Conservation (phyloP, 1,139 yeast genomes). For the Geotrichum fermentans region DNA sequence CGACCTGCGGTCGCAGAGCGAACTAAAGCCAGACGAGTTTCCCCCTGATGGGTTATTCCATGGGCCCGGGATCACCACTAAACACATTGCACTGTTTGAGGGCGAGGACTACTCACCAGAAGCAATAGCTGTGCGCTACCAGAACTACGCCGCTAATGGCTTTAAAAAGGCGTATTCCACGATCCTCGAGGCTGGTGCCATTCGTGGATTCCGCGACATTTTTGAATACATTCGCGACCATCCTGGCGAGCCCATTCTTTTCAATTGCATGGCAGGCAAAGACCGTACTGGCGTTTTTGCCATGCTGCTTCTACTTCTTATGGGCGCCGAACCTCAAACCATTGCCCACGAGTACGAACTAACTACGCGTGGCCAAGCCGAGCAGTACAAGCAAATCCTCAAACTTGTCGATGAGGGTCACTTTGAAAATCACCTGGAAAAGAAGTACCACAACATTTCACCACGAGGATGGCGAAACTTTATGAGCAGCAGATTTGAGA, state of each 20-base stretch:
- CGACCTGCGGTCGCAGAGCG: slow-evolving; percentile 66
- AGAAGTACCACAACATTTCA: not conserved
- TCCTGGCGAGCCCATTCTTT: slow-evolving; percentile 49
- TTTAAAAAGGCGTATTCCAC: slow-evolving; percentile 61
- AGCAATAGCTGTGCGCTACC: slow-evolving; percentile 54
- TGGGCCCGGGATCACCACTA: slow-evolving; percentile 45
- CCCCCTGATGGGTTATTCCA: slow-evolving; percentile 21
- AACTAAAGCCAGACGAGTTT: slow-evolving; percentile 44
- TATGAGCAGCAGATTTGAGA: slow-evolving; percentile 63
- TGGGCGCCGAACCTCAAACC: slow-evolving; percentile 63
- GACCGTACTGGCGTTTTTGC: slow-evolving; percentile 77
- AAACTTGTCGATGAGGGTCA: slow-evolving; percentile 16
- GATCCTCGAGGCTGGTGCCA: slow-evolving; percentile 41
- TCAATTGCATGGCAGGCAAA: slow-evolving; percentile 84
- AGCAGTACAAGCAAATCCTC: slow-evolving; percentile 21
- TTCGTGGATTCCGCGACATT: slow-evolving; percentile 43
- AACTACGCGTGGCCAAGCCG: slow-evolving; percentile 52
- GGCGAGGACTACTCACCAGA: slow-evolving; percentile 61
- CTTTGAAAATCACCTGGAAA: not conserved
- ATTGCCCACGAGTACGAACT: slow-evolving; percentile 71
- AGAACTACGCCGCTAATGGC: slow-evolving; percentile 57
- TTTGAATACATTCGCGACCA: slow-evolving; percentile 53
- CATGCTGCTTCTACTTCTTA: slow-evolving; percentile 58
- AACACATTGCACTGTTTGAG: slow-evolving; percentile 58
- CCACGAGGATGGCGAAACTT: slow-evolving; percentile 51